Evolutionary conservation across 257 asterid genomes (phyloP).

Genomic region (Solanum chilense): DNA sequence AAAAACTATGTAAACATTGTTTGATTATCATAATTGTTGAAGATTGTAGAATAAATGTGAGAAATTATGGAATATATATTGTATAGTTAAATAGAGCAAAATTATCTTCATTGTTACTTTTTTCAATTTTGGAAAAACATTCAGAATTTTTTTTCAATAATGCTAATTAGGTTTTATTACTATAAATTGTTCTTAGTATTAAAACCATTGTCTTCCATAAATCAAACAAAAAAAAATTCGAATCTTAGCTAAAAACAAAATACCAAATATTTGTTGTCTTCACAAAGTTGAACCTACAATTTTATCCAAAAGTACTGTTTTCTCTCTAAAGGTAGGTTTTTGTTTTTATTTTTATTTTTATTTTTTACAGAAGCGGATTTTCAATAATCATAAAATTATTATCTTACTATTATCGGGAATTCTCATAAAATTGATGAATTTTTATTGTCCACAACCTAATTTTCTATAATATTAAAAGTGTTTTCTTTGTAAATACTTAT

Average conservation of each 20-base stretch:
- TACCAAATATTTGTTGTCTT: background rate
- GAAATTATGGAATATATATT: background rate
- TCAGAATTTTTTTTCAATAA: background rate
- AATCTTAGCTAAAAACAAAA: background rate
- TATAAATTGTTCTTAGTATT: background rate
- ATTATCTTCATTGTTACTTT: background rate
- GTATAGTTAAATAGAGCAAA: background rate
- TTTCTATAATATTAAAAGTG: background rate
- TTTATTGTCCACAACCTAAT: background rate
- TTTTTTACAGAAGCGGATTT: background rate
- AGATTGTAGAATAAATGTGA: background rate
- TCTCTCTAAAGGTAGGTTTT: background rate
- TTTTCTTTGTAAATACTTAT: background rate
- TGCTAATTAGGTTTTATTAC: background rate
- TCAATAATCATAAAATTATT: background rate
- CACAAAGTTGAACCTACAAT: background rate
- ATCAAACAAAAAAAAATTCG: background rate
- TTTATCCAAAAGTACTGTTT: background rate
- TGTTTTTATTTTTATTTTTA: accelerated
- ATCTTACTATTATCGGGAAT: background rate
- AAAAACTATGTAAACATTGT: background rate
- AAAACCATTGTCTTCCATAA: background rate
- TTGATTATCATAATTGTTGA: background rate
- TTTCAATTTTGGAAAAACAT: background rate
- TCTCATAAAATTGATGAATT: background rate